Evolutionary conservation across 2,329 filamentous ascomycete species (phyloP).

Genomic region (Fusarium pseudograminearum): DNA sequence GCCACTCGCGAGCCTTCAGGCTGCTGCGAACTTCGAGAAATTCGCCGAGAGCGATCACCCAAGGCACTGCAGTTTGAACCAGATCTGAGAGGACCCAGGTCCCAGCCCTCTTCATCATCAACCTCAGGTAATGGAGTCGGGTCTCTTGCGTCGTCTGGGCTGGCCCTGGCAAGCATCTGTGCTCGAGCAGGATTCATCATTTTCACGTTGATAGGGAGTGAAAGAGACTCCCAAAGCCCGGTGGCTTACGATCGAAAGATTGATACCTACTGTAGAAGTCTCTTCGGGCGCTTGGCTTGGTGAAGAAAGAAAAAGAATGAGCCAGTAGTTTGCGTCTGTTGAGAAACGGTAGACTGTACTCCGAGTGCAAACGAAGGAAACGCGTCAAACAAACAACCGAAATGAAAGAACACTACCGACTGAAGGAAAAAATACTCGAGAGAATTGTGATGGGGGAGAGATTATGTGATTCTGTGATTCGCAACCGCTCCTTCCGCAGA

Average conservation of each 20-base stretch:
- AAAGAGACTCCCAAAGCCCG: not conserved
- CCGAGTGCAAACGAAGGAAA: not conserved
- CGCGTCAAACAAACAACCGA: not conserved
- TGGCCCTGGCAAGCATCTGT: conserved; percentile 40
- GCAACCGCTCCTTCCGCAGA: conserved; percentile 5
- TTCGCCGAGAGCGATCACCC: conserved; percentile 32
- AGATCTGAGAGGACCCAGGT: conserved; percentile 10
- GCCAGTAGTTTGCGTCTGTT: not conserved
- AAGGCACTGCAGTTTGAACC: conserved; percentile 37
- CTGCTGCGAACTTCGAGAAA: conserved; percentile 2
- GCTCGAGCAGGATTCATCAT: conserved; percentile 48
- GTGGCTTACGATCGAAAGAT: conserved; percentile 6
- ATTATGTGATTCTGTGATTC: conserved; percentile 4
- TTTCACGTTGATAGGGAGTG: conserved; percentile 16
- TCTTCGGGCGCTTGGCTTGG: not conserved
- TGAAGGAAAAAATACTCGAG: not conserved
- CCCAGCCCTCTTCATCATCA: conserved; percentile 19
- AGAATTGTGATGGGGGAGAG: not conserved
- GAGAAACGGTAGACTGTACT: not conserved
- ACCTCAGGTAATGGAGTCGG: not conserved
- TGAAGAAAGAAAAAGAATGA: not conserved
- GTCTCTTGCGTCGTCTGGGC: conserved; percentile 16
- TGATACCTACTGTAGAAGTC: not conserved
- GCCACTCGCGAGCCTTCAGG: not conserved
- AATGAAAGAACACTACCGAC: not conserved